phyloP scores from a whole-genome alignment of 2,329 filamentous ascomycete genomes.

The Lachnellula cervina region DNA sequence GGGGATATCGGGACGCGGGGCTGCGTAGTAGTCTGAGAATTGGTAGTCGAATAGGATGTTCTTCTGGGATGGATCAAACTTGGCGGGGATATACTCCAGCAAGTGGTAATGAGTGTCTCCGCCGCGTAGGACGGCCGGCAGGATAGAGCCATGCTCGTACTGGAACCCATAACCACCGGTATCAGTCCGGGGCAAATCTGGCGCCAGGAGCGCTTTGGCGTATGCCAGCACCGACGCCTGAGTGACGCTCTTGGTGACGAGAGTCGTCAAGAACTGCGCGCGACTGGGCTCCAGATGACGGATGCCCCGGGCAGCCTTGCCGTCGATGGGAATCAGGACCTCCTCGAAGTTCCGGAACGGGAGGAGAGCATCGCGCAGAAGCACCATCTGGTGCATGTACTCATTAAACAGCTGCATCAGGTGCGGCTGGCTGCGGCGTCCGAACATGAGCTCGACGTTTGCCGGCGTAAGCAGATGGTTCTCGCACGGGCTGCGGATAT shows the following conservation, averaged over 20 bases:
- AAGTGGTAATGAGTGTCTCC: too few relatives aligned
- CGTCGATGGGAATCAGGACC: slow-evolving; percentile 1
- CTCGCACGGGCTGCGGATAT: too few relatives aligned
- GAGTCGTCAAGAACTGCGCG: too few relatives aligned
- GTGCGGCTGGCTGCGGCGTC: background rate
- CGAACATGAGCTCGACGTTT: too few relatives aligned
- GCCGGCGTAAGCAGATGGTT: too few relatives aligned
- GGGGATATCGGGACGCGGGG: too few relatives aligned
- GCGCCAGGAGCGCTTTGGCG: background rate
- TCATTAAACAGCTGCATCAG: slow-evolving; percentile 24
- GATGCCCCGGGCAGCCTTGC: too few relatives aligned
- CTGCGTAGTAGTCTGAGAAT: too few relatives aligned
- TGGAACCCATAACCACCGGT: background rate
- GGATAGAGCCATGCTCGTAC: background rate
- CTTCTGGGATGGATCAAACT: too few relatives aligned
- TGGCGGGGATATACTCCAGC: too few relatives aligned
- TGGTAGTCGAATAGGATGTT: too few relatives aligned
- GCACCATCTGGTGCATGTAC: slow-evolving; percentile 23
- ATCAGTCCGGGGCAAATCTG: background rate
- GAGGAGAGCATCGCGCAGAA: slow-evolving; percentile 20
- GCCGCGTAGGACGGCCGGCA: background rate
- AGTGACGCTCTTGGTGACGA: background rate
- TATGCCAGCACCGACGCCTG: background rate
- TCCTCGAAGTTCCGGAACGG: slow-evolving; percentile 24
- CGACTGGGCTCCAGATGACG: too few relatives aligned